Evolutionary conservation across 306 rosid species (phyloP).

Genomic region (Dryas octopetala): DNA sequence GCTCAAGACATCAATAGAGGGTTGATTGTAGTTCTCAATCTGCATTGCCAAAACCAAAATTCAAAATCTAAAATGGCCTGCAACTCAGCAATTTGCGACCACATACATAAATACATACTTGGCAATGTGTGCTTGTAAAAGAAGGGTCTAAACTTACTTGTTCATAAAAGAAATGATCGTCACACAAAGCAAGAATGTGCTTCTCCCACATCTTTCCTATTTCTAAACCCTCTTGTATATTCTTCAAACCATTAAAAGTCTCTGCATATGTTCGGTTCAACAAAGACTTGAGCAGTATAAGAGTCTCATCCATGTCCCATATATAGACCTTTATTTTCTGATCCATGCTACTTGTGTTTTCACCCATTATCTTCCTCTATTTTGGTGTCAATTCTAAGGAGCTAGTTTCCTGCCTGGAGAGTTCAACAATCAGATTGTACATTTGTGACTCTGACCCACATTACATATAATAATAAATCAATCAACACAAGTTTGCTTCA

Average conservation of each 20-base stretch:
- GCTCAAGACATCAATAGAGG: constrained; percentile 61
- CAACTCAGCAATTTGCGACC: neutral
- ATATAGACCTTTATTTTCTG: constrained; percentile 55
- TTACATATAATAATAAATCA: neutral
- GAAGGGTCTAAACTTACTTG: constrained; percentile 46
- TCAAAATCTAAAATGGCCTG: neutral
- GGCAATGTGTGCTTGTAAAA: neutral
- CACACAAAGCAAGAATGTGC: constrained; percentile 74
- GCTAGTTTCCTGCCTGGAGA: constrained; percentile 12
- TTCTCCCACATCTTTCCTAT: constrained; percentile 88
- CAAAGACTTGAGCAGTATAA: constrained; percentile 80
- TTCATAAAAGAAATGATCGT: constrained; percentile 78
- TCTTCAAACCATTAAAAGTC: constrained; percentile 68
- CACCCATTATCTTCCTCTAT: constrained; percentile 42
- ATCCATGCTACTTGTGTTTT: constrained; percentile 31
- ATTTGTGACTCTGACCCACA: neutral
- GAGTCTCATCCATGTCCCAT: constrained; percentile 99
- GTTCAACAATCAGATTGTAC: constrained; percentile 22
- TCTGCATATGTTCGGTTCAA: constrained; percentile 68
- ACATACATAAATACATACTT: neutral
- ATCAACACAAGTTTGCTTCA: neutral
- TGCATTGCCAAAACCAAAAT: constrained; percentile 39
- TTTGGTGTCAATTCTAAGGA: constrained; percentile 5
- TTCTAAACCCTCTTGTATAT: constrained; percentile 67
- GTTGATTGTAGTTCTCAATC: constrained; percentile 79